These are phyloP conservation scores for Zopfia rhizophila DNA, from an alignment of 2,329 filamentous ascomycete genomes.

Conservation along the genomic window DNA sequence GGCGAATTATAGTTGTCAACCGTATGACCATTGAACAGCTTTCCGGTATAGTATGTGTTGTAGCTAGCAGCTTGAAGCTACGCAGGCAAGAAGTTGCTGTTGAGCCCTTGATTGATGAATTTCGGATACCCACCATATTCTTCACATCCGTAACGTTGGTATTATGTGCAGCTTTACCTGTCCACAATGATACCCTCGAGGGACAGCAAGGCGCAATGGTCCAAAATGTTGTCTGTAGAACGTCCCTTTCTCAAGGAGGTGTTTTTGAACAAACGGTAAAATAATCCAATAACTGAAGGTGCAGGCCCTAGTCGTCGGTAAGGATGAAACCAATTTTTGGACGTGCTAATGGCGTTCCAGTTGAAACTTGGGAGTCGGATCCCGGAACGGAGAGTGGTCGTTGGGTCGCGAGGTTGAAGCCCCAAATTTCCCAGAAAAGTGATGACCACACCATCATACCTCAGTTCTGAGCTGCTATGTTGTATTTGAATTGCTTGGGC, in stretches of 20 bases:
- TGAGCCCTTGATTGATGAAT: conserved; percentile 70
- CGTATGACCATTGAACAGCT: conserved; percentile 72
- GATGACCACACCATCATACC: too few relatives aligned
- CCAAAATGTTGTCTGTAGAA: conserved; percentile 70
- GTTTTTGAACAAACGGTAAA: conserved; percentile 66
- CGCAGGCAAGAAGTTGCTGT: conserved; percentile 72
- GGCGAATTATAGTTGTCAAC: too few relatives aligned
- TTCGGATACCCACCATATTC: conserved; percentile 67
- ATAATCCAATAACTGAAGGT: conserved; percentile 69
- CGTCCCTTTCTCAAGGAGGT: conserved; percentile 67
- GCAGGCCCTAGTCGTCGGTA: conserved; percentile 73
- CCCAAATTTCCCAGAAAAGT: too few relatives aligned
- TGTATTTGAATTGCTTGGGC: too few relatives aligned
- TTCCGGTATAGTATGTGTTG: conserved; percentile 75
- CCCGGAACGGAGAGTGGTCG: too few relatives aligned
- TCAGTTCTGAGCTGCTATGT: too few relatives aligned
- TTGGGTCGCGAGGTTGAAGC: too few relatives aligned
- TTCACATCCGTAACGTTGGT: conserved; percentile 71
- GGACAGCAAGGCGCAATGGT: conserved; percentile 74
- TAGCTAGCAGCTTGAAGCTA: conserved; percentile 75
- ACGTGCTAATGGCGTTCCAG: too few relatives aligned
- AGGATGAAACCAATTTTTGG: conserved; percentile 72
- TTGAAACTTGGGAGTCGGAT: too few relatives aligned
- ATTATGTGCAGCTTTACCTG: conserved; percentile 72
- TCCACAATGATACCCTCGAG: conserved; percentile 71